A percentile compares a stretch with the other conserved stretches of the same genome.
phyloP scores from a whole-genome alignment of 140 eudicot species.

The Bidens hawaiensis region DNA sequence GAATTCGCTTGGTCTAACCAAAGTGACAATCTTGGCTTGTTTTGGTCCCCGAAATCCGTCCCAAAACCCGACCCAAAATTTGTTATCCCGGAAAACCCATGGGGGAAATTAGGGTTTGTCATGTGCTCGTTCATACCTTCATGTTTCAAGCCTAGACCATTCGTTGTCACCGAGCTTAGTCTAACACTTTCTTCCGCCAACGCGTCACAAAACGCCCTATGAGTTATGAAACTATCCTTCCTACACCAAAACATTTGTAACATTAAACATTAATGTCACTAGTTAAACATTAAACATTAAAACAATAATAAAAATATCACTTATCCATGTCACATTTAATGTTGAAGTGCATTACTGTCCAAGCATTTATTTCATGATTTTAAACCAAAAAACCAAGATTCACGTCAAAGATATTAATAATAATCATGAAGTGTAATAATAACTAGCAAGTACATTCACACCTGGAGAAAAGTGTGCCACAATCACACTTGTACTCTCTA shows the following conservation, averaged over 20 bases:
- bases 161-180: slow-evolving; percentile 44
- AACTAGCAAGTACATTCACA: slow-evolving; percentile 15
- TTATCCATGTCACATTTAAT: slow-evolving; percentile 21
- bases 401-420: slow-evolving; percentile 2
- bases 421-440: too few species aligned
- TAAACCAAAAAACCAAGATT: slow-evolving; percentile 18
- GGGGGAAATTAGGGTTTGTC: slow-evolving; percentile 46
- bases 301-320: too few species aligned
- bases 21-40: slow-evolving; percentile 63
- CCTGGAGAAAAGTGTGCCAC: slow-evolving; percentile 99
- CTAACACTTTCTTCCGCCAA: slow-evolving; percentile 80
- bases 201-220: slow-evolving; percentile 95
- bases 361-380: slow-evolving; percentile 16
- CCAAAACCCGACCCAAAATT: slow-evolving; percentile 29
- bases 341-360: slow-evolving; percentile 15
- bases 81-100: slow-evolving; percentile 53
- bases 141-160: slow-evolving; percentile 44
- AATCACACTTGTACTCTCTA: slow-evolving; percentile 98
- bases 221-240: slow-evolving; percentile 97
- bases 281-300: too few species aligned
- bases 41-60: slow-evolving; percentile 30
- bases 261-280: not conserved
- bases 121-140: slow-evolving; percentile 35
- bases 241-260: slow-evolving; percentile 30
- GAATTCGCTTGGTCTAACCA: slow-evolving; percentile 70